phyloP scores from a whole-genome alignment of 108 stramenopile genomes.

The Parietichytrium sp. region DNA sequence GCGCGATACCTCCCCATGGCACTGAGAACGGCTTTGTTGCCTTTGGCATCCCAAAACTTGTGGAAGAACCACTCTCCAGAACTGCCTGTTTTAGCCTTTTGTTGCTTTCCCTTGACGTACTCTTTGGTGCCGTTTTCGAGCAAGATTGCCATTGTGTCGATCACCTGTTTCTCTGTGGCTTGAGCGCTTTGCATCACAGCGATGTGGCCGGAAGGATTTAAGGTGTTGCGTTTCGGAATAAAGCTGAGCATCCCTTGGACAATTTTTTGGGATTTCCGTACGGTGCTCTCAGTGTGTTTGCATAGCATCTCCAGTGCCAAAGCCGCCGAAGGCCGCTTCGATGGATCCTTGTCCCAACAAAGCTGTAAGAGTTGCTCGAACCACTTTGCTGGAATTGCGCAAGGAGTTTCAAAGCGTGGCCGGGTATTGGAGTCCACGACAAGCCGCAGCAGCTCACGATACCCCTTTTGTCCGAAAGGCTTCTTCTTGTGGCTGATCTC shows the following conservation, averaged over 20 bases:
- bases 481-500: conserved; percentile 13
- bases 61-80: conserved; percentile 31
- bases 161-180: background rate
- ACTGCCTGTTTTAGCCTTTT: background rate
- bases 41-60: background rate
- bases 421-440: background rate
- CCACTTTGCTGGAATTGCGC: background rate
- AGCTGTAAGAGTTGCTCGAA: background rate
- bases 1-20: background rate
- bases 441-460: background rate
- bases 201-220: background rate
- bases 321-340: background rate
- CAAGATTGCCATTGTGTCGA: background rate
- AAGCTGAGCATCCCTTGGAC: conserved; percentile 19
- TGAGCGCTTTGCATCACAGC: background rate
- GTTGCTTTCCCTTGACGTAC: background rate
- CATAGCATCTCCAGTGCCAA: background rate
- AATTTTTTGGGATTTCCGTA: background rate
- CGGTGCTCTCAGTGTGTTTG: background rate
- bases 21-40: background rate
- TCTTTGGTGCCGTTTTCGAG: background rate
- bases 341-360: background rate
- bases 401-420: background rate
- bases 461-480: background rate
- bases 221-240: background rate